phyloP scores from a whole-genome alignment of 2,329 filamentous ascomycete genomes.

The Hymenoscyphus salicellus region DNA sequence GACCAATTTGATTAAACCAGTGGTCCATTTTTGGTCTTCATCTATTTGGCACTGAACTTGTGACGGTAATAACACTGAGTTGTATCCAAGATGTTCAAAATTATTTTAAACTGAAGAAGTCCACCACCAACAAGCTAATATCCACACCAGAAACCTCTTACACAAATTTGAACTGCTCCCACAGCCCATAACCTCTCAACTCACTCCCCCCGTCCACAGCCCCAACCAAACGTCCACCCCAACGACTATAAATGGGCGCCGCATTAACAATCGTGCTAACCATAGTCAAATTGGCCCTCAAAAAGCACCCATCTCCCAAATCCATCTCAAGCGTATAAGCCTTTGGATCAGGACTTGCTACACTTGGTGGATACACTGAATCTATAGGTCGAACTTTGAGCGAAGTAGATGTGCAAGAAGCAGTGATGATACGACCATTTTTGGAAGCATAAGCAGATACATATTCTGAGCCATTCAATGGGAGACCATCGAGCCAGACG shows the following conservation, averaged over 20 bases:
- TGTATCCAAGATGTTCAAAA: too few species aligned
- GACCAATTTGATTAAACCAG: too few species aligned
- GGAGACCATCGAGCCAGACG: constrained; percentile 43
- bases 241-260: constrained; percentile 1
- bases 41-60: too few species aligned
- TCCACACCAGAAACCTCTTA: background rate
- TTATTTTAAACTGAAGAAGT: background rate
- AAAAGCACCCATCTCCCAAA: constrained; percentile 8
- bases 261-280: background rate
- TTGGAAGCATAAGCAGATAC: constrained; percentile 34
- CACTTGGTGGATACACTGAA: constrained; percentile 4
- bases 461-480: constrained; percentile 29
- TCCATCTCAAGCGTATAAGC: constrained; percentile 6
- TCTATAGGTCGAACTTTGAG: constrained; percentile 24
- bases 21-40: too few species aligned
- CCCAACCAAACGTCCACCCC: constrained; percentile 4
- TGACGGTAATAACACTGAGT: too few species aligned
- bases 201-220: background rate
- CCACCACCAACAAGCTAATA: too few species aligned
- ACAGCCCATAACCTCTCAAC: background rate
- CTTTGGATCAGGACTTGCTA: background rate
- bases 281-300: background rate
- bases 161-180: constrained; percentile 11
- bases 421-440: constrained; percentile 31
- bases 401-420: constrained; percentile 27